phyloP scores from a whole-genome alignment of 1,139 yeast species.

The Barnettozyma hawaiiensis region DNA sequence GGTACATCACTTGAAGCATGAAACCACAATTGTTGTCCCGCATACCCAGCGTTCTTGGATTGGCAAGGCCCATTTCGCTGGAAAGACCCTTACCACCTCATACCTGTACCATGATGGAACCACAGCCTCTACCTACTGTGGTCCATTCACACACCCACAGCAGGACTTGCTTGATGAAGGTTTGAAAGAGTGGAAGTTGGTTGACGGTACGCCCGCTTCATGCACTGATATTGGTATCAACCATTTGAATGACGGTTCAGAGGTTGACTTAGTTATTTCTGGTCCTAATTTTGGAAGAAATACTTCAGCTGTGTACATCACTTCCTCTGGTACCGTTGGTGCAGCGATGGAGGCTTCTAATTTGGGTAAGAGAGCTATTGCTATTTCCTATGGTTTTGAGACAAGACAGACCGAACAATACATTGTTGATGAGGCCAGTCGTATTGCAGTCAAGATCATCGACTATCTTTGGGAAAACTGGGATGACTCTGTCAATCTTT shows the following conservation, averaged over 20 bases:
- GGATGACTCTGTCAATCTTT: conserved; percentile 57
- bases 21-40: conserved; percentile 80
- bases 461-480: conserved; percentile 55
- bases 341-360: conserved; percentile 95
- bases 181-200: conserved; percentile 73
- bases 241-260: conserved; percentile 51
- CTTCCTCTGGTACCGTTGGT: conserved; percentile 95
- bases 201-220: conserved; percentile 94
- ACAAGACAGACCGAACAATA: conserved; percentile 46
- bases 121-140: conserved; percentile 38
- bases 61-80: conserved; percentile 95
- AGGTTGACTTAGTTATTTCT: conserved; percentile 79
- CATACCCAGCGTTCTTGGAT: conserved; percentile 87
- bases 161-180: conserved; percentile 29
- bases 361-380: conserved; percentile 69
- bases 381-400: conserved; percentile 75
- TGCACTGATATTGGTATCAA: conserved; percentile 88
- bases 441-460: conserved; percentile 57
- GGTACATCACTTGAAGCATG: conserved; percentile 57
- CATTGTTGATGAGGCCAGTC: conserved; percentile 61
- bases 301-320: conserved; percentile 81
- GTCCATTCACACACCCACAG: conserved; percentile 59
- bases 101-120: conserved; percentile 44
- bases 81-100: conserved; percentile 61
- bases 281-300: conserved; percentile 97